phyloP scores from a whole-genome alignment of 768 basidiomycete species.

The Rhodotorula babjevae region DNA sequence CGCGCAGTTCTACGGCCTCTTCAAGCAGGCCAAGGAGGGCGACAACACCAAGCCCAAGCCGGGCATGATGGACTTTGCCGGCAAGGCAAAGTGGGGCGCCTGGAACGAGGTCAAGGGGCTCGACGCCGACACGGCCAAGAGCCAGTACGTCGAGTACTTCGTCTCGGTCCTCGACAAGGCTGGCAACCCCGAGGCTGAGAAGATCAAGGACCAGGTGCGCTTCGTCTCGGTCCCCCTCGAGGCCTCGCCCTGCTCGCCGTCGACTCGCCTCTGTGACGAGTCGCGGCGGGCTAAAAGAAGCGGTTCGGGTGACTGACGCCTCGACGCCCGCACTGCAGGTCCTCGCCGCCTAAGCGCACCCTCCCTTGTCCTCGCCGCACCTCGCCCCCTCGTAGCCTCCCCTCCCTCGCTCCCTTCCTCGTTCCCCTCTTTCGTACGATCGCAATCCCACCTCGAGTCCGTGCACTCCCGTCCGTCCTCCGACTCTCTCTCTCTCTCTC shows the following conservation, averaged over 20 bases:
- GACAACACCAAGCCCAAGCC: slow-evolving; percentile 32
- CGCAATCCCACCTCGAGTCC: too few species aligned
- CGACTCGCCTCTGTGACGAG: too few species aligned
- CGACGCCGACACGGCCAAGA: slow-evolving; percentile 65
- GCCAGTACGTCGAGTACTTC: slow-evolving; percentile 71
- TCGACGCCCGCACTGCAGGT: not conserved
- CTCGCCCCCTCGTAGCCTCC: not conserved
- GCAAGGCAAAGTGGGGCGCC: slow-evolving; percentile 86
- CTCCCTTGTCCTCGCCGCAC: too few species aligned
- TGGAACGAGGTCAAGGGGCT: slow-evolving; percentile 71
- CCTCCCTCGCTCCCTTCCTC: not conserved
- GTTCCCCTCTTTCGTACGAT: not conserved
- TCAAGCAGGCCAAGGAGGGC: slow-evolving; percentile 71
- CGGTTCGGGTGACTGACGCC: too few species aligned
- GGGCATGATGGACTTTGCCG: slow-evolving; percentile 76
- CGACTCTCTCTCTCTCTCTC: too few species aligned
- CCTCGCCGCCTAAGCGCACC: not conserved
- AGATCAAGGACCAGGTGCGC: slow-evolving; percentile 57
- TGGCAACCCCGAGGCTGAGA: slow-evolving; percentile 56
- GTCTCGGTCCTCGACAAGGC: slow-evolving; percentile 58
- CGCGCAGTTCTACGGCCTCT: slow-evolving; percentile 81
- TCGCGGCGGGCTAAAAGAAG: too few species aligned
- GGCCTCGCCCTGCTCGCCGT: not conserved
- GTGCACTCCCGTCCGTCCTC: too few species aligned
- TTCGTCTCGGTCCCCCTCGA: too few species aligned